A percentile compares a stretch with the other conserved stretches of the same genome.
Evolutionary conservation across 2,329 filamentous ascomycete genomes (phyloP).

Genomic region (Diaporthe batatas): DNA sequence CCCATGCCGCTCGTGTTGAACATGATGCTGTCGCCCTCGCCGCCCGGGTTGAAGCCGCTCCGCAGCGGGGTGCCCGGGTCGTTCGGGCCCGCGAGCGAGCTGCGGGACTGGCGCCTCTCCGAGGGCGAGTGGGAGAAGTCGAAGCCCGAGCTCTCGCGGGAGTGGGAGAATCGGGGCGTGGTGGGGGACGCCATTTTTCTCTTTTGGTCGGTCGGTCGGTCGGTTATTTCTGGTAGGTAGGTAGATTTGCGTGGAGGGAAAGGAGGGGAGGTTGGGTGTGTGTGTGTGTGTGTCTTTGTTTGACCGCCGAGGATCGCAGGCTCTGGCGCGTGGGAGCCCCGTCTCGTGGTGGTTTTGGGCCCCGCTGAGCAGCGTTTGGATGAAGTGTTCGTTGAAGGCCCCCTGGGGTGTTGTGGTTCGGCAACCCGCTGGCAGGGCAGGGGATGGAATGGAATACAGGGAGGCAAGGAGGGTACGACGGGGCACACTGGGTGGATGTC

Average conservation of each 20-base stretch:
- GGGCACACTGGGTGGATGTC: conserved; percentile 16
- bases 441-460: background rate
- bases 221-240: conserved; percentile 42
- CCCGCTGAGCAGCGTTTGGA: conserved; percentile 15
- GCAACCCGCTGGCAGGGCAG: conserved; percentile 32
- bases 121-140: conserved; percentile 63
- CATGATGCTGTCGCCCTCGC: conserved; percentile 60
- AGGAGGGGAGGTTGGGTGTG: conserved; percentile 7
- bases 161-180: conserved; percentile 66
- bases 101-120: conserved; percentile 62
- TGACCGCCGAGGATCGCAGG: conserved; percentile 29
- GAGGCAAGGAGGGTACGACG: background rate
- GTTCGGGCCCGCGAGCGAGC: conserved; percentile 38
- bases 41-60: conserved; percentile 62
- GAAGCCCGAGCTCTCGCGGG: conserved; percentile 68
- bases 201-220: background rate
- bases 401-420: conserved; percentile 39
- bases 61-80: conserved; percentile 64
- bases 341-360: conserved; percentile 24
- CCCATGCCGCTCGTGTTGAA: conserved; percentile 57
- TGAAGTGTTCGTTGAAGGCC: conserved; percentile 27
- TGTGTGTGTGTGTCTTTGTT: no score
- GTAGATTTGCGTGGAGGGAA: conserved; percentile 1
- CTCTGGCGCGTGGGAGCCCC: conserved; percentile 29
- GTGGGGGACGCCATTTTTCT: conserved; percentile 63